Conservation (phyloP, 495 filamentous ascomycete genomes). For the Hyphodiscus hymeniophilus region DNA sequence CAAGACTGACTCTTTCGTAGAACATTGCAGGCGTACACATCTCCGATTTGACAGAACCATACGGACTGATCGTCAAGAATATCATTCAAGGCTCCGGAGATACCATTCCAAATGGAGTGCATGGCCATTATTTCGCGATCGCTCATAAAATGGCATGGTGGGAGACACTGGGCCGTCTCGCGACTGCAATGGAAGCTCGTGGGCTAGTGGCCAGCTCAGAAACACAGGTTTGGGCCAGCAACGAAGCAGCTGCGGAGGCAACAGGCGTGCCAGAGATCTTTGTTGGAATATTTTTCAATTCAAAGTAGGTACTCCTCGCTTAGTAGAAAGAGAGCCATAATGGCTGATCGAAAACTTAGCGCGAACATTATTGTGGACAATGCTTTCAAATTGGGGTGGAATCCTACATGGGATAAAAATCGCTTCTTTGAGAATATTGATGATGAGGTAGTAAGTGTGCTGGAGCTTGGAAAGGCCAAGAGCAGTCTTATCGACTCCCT, state of each 20-base stretch:
- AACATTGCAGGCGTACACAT: constrained; percentile 26
- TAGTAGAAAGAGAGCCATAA: constrained; percentile 8
- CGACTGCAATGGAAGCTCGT: constrained; percentile 25
- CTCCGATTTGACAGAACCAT: constrained; percentile 28
- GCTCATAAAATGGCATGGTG: constrained; percentile 28
- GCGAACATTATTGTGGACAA: constrained; percentile 27
- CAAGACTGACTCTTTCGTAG: constrained; percentile 19
- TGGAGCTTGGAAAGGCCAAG: constrained; percentile 28
- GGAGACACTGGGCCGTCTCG: constrained; percentile 28
- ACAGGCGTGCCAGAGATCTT: constrained; percentile 22
- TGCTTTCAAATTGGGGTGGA: constrained; percentile 27
- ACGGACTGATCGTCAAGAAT: constrained; percentile 26
- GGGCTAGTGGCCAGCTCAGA: constrained; percentile 28
- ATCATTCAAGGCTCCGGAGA: constrained; percentile 26
- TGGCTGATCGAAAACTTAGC: constrained; percentile 21
- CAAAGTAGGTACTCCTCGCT: constrained; percentile 20
- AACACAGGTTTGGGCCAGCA: constrained; percentile 27
- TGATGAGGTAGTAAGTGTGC: constrained; percentile 28
- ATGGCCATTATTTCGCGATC: constrained; percentile 32
- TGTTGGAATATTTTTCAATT: constrained; percentile 24
- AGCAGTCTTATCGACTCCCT: constrained; percentile 24
- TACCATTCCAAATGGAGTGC: constrained; percentile 26
- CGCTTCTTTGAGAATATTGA: constrained; percentile 29
- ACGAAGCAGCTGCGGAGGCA: constrained; percentile 27
- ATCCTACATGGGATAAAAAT: constrained; percentile 29